Percentiles rank a stretch among this genome's conserved stretches.
Evolutionary conservation across 768 basidiomycete genomes (phyloP).

Genomic region (Amylocystis lapponica): DNA sequence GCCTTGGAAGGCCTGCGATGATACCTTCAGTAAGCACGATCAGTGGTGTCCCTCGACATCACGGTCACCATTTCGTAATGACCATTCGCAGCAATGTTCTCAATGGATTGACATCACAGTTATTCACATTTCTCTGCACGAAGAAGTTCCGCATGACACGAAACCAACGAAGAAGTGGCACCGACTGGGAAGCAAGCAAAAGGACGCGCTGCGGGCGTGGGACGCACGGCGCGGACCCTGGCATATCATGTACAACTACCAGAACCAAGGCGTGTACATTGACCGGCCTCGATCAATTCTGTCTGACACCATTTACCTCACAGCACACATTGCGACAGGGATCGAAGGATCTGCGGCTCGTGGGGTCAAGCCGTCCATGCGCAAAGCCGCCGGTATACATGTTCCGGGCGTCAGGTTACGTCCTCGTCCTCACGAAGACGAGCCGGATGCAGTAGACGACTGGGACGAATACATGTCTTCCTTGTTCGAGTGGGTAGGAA

Average conservation of each 20-base stretch:
- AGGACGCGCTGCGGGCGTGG: slow-evolving; percentile 41
- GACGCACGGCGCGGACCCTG: slow-evolving; percentile 43
- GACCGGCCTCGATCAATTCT: neutral
- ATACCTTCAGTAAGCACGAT: slow-evolving; percentile 43
- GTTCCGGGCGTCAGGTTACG: slow-evolving; percentile 35
- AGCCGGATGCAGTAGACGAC: slow-evolving; percentile 36
- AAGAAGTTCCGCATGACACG: slow-evolving; percentile 28
- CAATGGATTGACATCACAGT: slow-evolving; percentile 38
- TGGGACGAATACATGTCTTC: slow-evolving; percentile 39
- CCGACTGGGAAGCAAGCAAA: slow-evolving; percentile 31
- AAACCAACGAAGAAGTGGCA: slow-evolving; percentile 3
- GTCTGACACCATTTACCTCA: too few relatives aligned
- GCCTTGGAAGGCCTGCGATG: slow-evolving; percentile 37
- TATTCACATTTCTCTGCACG: slow-evolving; percentile 40
- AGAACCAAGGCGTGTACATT: slow-evolving; percentile 17
- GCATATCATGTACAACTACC: slow-evolving; percentile 39
- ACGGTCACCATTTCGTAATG: slow-evolving; percentile 1
- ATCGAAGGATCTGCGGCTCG: neutral
- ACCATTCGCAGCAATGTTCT: slow-evolving; percentile 3
- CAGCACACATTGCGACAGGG: slow-evolving; percentile 1
- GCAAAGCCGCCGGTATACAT: slow-evolving; percentile 28
- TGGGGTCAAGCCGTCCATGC: slow-evolving; percentile 20
- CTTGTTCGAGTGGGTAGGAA: slow-evolving; percentile 71
- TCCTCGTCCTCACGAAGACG: slow-evolving; percentile 27
- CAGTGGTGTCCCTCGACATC: slow-evolving; percentile 2